Evolutionary conservation across 2,329 filamentous ascomycete species (phyloP).

Genomic region (Colletotrichum abscissum): DNA sequence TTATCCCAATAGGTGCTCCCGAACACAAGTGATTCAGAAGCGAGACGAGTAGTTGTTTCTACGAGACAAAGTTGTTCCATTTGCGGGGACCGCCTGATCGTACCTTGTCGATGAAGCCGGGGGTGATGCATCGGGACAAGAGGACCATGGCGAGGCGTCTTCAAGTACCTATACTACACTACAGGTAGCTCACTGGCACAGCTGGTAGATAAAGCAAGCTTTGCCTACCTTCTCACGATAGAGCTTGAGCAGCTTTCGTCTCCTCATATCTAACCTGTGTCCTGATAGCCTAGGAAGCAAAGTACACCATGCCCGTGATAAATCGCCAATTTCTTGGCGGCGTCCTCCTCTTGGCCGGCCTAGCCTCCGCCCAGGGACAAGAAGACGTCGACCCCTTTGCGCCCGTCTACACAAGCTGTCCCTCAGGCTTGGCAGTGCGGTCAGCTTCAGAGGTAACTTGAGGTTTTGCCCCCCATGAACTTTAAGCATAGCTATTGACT

Average conservation of each 20-base stretch:
- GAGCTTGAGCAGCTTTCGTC: neutral
- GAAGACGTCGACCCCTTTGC: constrained; percentile 23
- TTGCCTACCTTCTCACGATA: neutral
- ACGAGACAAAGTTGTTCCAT: neutral
- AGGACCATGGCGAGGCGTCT: neutral
- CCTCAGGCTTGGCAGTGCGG: constrained; percentile 11
- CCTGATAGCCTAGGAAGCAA: neutral
- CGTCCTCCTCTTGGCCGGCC: neutral
- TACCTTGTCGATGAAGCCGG: neutral
- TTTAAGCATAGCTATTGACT: neutral
- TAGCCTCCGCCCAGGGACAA: neutral
- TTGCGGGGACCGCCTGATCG: neutral
- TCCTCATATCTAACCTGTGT: neutral
- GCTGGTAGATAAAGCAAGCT: neutral
- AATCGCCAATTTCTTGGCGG: neutral
- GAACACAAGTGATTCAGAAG: too few species aligned
- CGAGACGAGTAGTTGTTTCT: neutral
- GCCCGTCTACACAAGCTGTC: constrained; percentile 23
- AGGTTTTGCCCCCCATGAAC: neutral
- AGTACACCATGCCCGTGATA: neutral
- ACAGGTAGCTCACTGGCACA: neutral
- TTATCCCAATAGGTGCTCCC: neutral
- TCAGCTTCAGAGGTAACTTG: constrained; percentile 14
- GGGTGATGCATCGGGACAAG: neutral
- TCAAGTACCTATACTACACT: neutral